A percentile compares a stretch with the other conserved stretches of the same genome.
phyloP scores from a whole-genome alignment of 306 rosid species.

The Medicago truncatula region MtrunA17r5.0-ANR NC_053043.1:20691001-20691500 shows the following conservation, averaged over 20 bases:
- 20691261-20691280: background rate
- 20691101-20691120: too few species aligned
- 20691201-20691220: background rate
- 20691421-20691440: constrained; percentile 94
- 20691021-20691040: too few species aligned
- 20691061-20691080: too few species aligned
- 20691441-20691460: constrained; percentile 79
- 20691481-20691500: constrained; percentile 21
- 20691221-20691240: background rate
- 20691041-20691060: too few species aligned
- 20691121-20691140: too few species aligned
- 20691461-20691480: constrained; percentile 15
- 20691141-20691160: background rate
- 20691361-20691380: constrained; percentile 87
- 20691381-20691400: constrained; percentile 85
- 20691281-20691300: background rate
- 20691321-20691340: constrained; percentile 3
- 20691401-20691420: constrained; percentile 85
- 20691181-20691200: constrained; percentile 1
- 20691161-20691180: background rate
- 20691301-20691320: constrained; percentile 9
- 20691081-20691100: too few species aligned
- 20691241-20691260: constrained; percentile 3
- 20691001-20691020: too few species aligned
- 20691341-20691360: constrained; percentile 33